Base-by-base conservation (phyloP, 129 eudicot genomes). In the Flaveria brownii region DNA sequence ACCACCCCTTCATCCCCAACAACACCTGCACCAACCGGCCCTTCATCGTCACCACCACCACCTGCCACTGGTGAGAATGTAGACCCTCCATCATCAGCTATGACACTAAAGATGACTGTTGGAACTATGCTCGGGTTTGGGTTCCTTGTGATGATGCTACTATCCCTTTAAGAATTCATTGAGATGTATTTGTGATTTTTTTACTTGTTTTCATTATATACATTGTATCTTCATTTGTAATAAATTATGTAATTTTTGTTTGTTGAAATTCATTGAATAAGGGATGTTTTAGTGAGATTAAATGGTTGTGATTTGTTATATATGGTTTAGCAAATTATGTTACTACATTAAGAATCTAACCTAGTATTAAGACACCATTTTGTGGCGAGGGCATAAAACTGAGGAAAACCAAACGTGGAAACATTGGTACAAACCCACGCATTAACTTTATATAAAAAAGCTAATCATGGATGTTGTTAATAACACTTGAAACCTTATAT, bases 21-120 rank as follows among this genome's bases (percentile, higher is more conserved):
- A 14, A 41, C 81, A 18, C 82, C 89, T 41, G 22, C 74, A 17
- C 68, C 91, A 5, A 60, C 81, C 1, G 15, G 59, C 36, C 15
- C 43, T 23, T 41, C 88, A 47, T 0, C 75, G 20, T 46, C 86
- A 6, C 87, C 72, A 46, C 51, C 85, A 62, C 77, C 77, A 57
- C 86, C 74, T n/a, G 13, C 65, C 5, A 63, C 70, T 6, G 72
- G 81, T 17, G 60, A 8, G 73, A 72, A 72, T 6, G 70, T 79
- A 45, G 1, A 84, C 20, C 82, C 87, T 45, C 85, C 87, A 9
- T 81, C 89, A 9, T 71, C 86, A 5, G 96, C 92, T 61, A 25
- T 52, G 17, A 70, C 67, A 25, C 72, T 75, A 25, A 73, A 75
- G 74, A 63, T 42, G 55, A 57, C 82, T 49, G 72, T 69, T 71